A percentile compares a stretch with the other conserved stretches of the same genome.
These are phyloP conservation scores for Curvularia eragrostidis DNA, from an alignment of 2,329 filamentous ascomycete species.

Conservation along the genomic window DNA sequence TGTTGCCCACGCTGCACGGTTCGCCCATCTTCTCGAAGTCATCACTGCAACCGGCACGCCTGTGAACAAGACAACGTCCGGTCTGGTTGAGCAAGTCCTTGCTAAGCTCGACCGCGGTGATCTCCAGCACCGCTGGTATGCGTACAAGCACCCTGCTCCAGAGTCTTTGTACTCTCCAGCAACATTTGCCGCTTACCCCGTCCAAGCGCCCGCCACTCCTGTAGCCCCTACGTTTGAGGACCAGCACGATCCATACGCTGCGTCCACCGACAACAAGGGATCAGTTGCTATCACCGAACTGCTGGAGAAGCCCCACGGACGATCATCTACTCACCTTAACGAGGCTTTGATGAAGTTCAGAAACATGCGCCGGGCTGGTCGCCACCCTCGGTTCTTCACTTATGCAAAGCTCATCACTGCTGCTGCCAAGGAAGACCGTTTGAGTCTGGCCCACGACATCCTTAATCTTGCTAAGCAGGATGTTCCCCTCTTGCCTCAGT, in stretches of 20 bases:
- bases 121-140: slow-evolving; percentile 64
- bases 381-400: slow-evolving; percentile 93
- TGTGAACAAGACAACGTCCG: slow-evolving; percentile 62
- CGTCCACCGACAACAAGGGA: slow-evolving; percentile 90
- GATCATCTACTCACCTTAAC: slow-evolving; percentile 74
- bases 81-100: slow-evolving; percentile 65
- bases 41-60: slow-evolving; percentile 60
- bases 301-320: slow-evolving; percentile 79
- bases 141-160: slow-evolving; percentile 59
- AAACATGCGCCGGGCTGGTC: slow-evolving; percentile 90
- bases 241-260: slow-evolving; percentile 87
- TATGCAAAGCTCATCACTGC: slow-evolving; percentile 94
- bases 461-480: slow-evolving; percentile 88
- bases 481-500: slow-evolving; percentile 83
- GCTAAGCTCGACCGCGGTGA: slow-evolving; percentile 60
- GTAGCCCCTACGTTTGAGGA: slow-evolving; percentile 74
- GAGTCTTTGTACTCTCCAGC: slow-evolving; percentile 56
- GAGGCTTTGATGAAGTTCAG: slow-evolving; percentile 84
- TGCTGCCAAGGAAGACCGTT: slow-evolving; percentile 83
- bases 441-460: slow-evolving; percentile 83
- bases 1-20: slow-evolving; percentile 65
- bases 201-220: slow-evolving; percentile 57
- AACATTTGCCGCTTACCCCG: slow-evolving; percentile 58
- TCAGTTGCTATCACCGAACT: slow-evolving; percentile 90
- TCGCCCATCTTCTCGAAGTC: slow-evolving; percentile 67